These are phyloP conservation scores for Phytophthora lateralis DNA, from an alignment of 352 stramenopile species.

Conservation along the genomic window DNA sequence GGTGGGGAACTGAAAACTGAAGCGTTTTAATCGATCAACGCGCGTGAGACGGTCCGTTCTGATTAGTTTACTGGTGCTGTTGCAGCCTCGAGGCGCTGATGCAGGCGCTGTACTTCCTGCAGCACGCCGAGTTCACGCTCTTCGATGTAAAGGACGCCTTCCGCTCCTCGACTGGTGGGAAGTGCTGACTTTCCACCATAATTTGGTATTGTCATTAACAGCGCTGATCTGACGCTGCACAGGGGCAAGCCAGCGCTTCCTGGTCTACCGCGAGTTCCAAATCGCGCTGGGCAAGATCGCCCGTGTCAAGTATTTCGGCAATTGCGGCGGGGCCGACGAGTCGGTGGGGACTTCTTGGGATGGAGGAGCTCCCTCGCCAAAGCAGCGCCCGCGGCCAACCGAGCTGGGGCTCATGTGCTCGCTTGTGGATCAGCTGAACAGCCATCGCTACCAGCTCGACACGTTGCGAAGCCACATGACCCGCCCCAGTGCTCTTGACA, in stretches of 20 bases:
- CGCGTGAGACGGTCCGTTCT: constrained; percentile 11
- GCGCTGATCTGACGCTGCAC: neutral
- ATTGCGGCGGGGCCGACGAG: constrained; percentile 5
- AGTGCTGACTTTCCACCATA: neutral
- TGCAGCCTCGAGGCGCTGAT: constrained; percentile 50
- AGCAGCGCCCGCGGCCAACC: constrained; percentile 10
- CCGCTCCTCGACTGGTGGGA: constrained; percentile 50
- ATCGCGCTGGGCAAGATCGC: constrained; percentile 53
- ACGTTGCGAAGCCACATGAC: constrained; percentile 52
- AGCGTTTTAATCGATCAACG: constrained; percentile 1
- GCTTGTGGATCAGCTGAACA: constrained; percentile 44
- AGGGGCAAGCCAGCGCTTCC: constrained; percentile 50
- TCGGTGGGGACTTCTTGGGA: neutral
- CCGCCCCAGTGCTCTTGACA: constrained; percentile 48
- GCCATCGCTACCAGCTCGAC: constrained; percentile 33
- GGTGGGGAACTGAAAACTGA: constrained; percentile 19
- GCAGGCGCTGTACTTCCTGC: constrained; percentile 63
- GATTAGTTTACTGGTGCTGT: neutral
- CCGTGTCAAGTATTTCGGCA: constrained; percentile 30
- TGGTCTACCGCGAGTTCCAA: constrained; percentile 69
- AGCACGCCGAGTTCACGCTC: constrained; percentile 64
- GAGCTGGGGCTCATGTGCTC: constrained; percentile 36
- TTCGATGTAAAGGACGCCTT: constrained; percentile 74
- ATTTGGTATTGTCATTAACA: neutral
- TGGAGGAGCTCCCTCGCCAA: constrained; percentile 7